Evolutionary conservation across 2,329 filamentous ascomycete genomes (phyloP), one percentile per base, ranked within the genome.

Genomic region (Paecilomyces niveus): DNA sequence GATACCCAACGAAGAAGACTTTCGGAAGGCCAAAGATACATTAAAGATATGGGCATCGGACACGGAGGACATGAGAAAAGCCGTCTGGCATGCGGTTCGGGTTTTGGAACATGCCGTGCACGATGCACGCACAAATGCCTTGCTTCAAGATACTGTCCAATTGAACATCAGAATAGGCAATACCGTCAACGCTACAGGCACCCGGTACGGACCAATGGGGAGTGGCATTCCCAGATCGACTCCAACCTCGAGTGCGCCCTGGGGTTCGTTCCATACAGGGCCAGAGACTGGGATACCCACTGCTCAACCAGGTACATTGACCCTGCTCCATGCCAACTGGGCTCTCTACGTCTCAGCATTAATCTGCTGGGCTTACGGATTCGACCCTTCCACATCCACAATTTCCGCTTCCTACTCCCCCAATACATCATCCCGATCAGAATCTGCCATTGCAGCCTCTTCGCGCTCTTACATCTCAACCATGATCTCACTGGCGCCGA

Each of bases 351-450:
- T 71, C 15, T 71, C 67, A 39, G 61, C 65, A 6, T 63, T 74
- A 6, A 68, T 73, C 29, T 73, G 71, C 58, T 73, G 70, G 70
- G 69, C 70, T 1, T 71, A 70, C 56, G 70, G 69, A 15, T 62
- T 59, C 35, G 58, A 62, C 21, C 9, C 54, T 7, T 55, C 54
- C 53, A 49, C 26, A 21, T 49, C 57, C 24, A 45, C 51, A 51
- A 54, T 45, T 18, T 45, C 39, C n/a, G 39, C 39, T 6, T 45
- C 39, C 39, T 45, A 21, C n/a, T 18, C 39, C 8, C 18, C 39
- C 8, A 18, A 45, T 45, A 45, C 18, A 18, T 18, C 15, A n/a
- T 45, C 39, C 49, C 53, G 33, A 11, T 15, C 32, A 18, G 11
- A 32, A 32, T 11, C 35, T 18, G 22, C 59, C 11, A 32, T 52